These are phyloP conservation scores for Przewalskia tangutica DNA, from an alignment of 257 asterid genomes.

Conservation along the genomic window DNA sequence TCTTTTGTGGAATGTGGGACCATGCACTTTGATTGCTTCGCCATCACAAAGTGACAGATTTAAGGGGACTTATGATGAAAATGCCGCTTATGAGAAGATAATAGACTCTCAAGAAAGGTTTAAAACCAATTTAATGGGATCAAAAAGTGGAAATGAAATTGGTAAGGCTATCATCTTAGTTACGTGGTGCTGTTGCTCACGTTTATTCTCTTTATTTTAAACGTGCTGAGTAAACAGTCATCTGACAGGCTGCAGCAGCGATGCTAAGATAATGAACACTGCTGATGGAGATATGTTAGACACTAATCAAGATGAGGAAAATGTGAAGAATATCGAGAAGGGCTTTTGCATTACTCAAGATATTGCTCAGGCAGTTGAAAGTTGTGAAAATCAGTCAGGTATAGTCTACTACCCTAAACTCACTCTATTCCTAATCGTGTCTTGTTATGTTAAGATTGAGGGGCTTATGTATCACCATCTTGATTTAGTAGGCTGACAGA, in stretches of 20 bases:
- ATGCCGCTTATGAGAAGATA: slow-evolving; percentile 14
- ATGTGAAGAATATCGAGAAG: slow-evolving; percentile 7
- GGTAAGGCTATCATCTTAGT: not conserved
- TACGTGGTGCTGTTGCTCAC: not conserved
- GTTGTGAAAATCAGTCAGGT: slow-evolving; percentile 29
- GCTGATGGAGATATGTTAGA: slow-evolving; percentile 2
- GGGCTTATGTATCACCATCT: not conserved
- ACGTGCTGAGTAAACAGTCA: slow-evolving; percentile 2
- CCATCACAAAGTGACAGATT: slow-evolving; percentile 21
- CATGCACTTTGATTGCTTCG: slow-evolving; percentile 9
- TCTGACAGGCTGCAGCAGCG: slow-evolving; percentile 19
- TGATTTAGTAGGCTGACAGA: not conserved
- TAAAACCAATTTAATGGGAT: not conserved
- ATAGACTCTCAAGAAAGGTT: slow-evolving; percentile 2
- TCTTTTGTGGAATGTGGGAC: slow-evolving; percentile 31
- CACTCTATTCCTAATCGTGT: not conserved
- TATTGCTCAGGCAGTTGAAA: slow-evolving; percentile 5
- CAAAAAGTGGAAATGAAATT: not conserved
- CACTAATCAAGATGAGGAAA: slow-evolving; percentile 7
- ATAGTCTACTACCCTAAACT: not conserved
- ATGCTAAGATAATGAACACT: slow-evolving; percentile 11
- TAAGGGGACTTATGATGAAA: slow-evolving; percentile 16
- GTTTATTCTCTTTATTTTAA: not conserved
- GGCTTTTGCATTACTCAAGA: slow-evolving; percentile 12
- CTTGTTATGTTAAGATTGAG: not conserved